Conservation (phyloP, 768 basidiomycete genomes). For the Kwoniella sp. region DNA sequence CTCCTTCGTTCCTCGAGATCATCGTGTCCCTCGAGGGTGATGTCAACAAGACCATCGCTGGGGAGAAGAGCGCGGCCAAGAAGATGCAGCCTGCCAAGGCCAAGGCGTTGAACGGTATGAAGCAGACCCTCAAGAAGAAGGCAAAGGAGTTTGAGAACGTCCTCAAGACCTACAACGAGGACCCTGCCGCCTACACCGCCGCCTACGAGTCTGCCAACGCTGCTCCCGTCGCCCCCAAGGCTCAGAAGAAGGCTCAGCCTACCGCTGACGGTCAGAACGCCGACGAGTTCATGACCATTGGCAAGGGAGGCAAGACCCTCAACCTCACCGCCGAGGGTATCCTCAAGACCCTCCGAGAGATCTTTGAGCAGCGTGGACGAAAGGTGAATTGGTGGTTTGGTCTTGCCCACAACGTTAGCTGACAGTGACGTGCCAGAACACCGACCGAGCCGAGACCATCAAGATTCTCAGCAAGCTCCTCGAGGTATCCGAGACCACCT, state of each 20-base stretch:
- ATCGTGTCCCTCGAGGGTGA: constrained; percentile 65
- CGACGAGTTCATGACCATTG: constrained; percentile 83
- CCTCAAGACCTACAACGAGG: constrained; percentile 75
- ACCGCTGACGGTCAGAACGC: constrained; percentile 48
- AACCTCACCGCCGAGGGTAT: constrained; percentile 69
- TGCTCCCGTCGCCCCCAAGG: constrained; percentile 52
- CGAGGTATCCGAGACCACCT: constrained; percentile 77
- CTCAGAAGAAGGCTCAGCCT: constrained; percentile 52
- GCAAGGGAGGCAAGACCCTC: constrained; percentile 78
- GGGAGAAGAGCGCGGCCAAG: constrained; percentile 90
- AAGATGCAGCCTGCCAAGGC: constrained; percentile 92
- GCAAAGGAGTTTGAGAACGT: constrained; percentile 81
- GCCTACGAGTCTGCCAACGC: constrained; percentile 57
- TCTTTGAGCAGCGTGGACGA: constrained; percentile 91
- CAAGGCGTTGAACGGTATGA: constrained; percentile 92
- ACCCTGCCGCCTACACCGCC: constrained; percentile 79
- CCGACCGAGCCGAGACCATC: constrained; percentile 91
- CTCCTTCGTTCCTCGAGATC: constrained; percentile 52
- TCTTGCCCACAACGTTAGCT: neutral
- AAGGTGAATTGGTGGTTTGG: constrained; percentile 60
- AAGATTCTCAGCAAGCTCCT: constrained; percentile 81
- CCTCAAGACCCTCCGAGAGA: constrained; percentile 83
- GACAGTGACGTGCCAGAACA: too few species aligned
- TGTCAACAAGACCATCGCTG: constrained; percentile 65
- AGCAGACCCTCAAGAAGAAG: constrained; percentile 92